Percentiles rank a stretch among this genome's conserved stretches.
Evolutionary conservation across 2,329 filamentous ascomycete genomes (phyloP).

Genomic region (Diaporthe nobilis): DNA sequence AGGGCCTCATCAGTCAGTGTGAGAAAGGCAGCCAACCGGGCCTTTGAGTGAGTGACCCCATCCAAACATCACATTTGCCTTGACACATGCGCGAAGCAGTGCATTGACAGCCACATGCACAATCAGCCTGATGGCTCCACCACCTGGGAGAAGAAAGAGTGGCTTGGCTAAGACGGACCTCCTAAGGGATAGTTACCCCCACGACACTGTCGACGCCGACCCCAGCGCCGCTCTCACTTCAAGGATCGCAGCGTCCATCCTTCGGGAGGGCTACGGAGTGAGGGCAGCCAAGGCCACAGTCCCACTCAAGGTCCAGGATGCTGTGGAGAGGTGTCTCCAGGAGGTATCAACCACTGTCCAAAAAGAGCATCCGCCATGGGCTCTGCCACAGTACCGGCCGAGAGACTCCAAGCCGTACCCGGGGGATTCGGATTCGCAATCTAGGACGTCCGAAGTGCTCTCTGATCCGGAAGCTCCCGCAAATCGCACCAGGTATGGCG

Average conservation of each 20-base stretch:
- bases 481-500: background rate
- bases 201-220: conserved; percentile 36
- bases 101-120: conserved; percentile 22
- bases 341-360: conserved; percentile 27
- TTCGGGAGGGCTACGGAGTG: conserved; percentile 33
- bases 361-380: conserved; percentile 29
- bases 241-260: conserved; percentile 38
- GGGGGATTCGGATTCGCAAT: conserved; percentile 14
- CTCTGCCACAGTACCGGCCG: conserved; percentile 9
- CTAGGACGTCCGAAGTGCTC: background rate
- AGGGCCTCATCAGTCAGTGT: conserved; percentile 20
- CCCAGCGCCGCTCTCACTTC: conserved; percentile 38
- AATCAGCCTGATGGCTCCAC: conserved; percentile 39
- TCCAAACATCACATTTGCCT: background rate
- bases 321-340: conserved; percentile 14
- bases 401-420: background rate
- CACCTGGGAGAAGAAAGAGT: conserved; percentile 37
- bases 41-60: conserved; percentile 34
- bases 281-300: conserved; percentile 7
- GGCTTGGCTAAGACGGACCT: conserved; percentile 27
- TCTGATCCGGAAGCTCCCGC: background rate
- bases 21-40: background rate
- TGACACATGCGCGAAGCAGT: background rate
- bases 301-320: conserved; percentile 23
- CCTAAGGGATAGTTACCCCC: conserved; percentile 13